Conservation (phyloP, 805 yeast genomes). For the Wickerhamiella lipophila region DNA sequence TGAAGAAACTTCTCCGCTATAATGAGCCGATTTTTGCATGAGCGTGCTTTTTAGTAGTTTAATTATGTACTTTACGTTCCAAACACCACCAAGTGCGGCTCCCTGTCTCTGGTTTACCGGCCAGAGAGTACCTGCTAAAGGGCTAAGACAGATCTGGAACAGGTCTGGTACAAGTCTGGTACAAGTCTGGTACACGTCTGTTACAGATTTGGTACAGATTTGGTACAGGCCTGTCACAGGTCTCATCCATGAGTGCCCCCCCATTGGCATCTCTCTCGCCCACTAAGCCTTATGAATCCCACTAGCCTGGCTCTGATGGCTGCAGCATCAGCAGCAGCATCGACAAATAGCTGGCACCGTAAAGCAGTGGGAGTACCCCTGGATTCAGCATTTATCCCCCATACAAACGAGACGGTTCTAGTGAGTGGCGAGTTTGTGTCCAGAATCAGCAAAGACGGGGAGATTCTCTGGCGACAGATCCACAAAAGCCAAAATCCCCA, state of each 20-base stretch:
- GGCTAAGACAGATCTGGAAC: not conserved
- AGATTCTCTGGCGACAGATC: constrained; percentile 2
- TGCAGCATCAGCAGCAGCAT: not conserved
- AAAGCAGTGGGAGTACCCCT: not conserved
- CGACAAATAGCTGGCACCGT: constrained; percentile 4
- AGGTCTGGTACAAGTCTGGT: too few relatives aligned
- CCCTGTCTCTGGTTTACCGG: too few relatives aligned
- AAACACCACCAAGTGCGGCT: too few relatives aligned
- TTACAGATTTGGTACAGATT: too few relatives aligned
- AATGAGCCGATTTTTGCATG: not conserved
- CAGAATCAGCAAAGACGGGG: not conserved
- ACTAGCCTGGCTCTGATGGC: not conserved
- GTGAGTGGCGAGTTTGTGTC: not conserved
- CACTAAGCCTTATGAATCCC: too few relatives aligned
- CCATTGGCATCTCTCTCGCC: too few relatives aligned
- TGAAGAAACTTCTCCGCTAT: too few relatives aligned
- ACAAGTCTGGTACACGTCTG: too few relatives aligned
- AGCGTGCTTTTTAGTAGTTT: not conserved
- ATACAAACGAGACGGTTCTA: not conserved
- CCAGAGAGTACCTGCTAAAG: too few relatives aligned
- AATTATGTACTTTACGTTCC: not conserved
- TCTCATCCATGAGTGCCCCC: too few relatives aligned
- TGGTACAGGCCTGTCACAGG: too few relatives aligned
- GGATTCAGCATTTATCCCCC: not conserved
- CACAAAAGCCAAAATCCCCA: not conserved